Evolutionary conservation across 345 rosid genomes (phyloP).

Genomic region (Gossypioides kirkii): DNA sequence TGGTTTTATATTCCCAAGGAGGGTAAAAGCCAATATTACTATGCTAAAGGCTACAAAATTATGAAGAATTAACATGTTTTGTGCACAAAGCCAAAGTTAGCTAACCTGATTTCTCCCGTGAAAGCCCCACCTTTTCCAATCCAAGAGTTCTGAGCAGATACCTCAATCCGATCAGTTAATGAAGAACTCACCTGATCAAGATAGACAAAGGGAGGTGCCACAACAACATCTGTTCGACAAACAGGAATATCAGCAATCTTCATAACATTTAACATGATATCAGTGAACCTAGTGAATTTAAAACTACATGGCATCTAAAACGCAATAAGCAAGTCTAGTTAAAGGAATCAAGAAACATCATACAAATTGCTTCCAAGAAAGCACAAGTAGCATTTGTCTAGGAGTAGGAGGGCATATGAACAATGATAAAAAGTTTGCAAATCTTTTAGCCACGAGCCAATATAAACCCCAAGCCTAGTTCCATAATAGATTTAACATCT

Average conservation of each 20-base stretch:
- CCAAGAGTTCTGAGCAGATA: slow-evolving; percentile 97
- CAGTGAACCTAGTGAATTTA: background rate
- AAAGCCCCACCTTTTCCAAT: slow-evolving; percentile 96
- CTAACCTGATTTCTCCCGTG: slow-evolving; percentile 97
- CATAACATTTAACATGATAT: background rate
- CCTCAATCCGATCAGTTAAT: slow-evolving; percentile 61
- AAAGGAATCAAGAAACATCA: background rate
- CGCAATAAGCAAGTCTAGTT: background rate
- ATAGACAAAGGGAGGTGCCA: slow-evolving; percentile 92
- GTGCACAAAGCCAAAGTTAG: background rate
- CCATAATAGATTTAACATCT: background rate
- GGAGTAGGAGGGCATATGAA: background rate
- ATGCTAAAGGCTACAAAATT: background rate
- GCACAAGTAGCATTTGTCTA: background rate
- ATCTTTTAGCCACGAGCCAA: background rate
- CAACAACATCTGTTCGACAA: slow-evolving; percentile 72
- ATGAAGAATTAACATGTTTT: background rate
- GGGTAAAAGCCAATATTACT: background rate
- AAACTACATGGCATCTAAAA: slow-evolving; percentile 3
- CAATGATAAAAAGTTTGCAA: background rate
- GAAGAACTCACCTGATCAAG: slow-evolving; percentile 73
- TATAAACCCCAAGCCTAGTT: background rate
- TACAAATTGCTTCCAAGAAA: background rate
- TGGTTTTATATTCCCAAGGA: background rate
- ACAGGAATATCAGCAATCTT: background rate